A percentile compares a stretch with the other conserved stretches of the same genome.
Conservation (phyloP, 352 stramenopile species). For the Salisapilia sapeloensis region DNA sequence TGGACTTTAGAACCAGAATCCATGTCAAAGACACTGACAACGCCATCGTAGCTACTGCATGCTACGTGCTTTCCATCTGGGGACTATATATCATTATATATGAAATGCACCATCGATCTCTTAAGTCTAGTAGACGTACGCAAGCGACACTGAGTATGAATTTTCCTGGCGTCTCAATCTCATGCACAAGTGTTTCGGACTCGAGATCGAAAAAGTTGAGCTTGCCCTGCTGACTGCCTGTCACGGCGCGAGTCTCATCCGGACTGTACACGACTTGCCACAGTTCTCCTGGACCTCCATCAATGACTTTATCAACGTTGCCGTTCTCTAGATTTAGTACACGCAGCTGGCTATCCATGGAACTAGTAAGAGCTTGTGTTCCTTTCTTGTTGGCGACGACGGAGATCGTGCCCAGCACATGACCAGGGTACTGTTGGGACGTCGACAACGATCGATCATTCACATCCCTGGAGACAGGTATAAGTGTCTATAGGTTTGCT, state of each 20-base stretch:
- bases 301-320: slow-evolving; percentile 66
- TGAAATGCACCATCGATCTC: slow-evolving; percentile 2
- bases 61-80: slow-evolving; percentile 71
- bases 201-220: slow-evolving; percentile 79
- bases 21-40: slow-evolving; percentile 75
- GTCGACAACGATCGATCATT: slow-evolving; percentile 51
- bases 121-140: slow-evolving; percentile 11
- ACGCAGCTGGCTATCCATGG: slow-evolving; percentile 69
- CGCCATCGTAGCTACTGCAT: slow-evolving; percentile 63
- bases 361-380: slow-evolving; percentile 60
- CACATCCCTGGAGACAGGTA: slow-evolving; percentile 20
- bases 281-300: slow-evolving; percentile 71
- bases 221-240: slow-evolving; percentile 72
- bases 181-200: slow-evolving; percentile 54
- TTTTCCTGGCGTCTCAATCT: slow-evolving; percentile 54
- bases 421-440: slow-evolving; percentile 67
- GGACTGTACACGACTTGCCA: slow-evolving; percentile 79
- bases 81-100: slow-evolving; percentile 14
- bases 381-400: slow-evolving; percentile 69
- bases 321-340: slow-evolving; percentile 59
- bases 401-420: slow-evolving; percentile 75
- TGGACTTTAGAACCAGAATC: slow-evolving; percentile 63
- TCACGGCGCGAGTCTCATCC: slow-evolving; percentile 64
- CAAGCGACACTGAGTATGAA: slow-evolving; percentile 67
- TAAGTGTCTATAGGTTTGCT: neutral